Base-by-base conservation (phyloP, 1,284 basidiomycete genomes). In the Flammula alnicola region DNA sequence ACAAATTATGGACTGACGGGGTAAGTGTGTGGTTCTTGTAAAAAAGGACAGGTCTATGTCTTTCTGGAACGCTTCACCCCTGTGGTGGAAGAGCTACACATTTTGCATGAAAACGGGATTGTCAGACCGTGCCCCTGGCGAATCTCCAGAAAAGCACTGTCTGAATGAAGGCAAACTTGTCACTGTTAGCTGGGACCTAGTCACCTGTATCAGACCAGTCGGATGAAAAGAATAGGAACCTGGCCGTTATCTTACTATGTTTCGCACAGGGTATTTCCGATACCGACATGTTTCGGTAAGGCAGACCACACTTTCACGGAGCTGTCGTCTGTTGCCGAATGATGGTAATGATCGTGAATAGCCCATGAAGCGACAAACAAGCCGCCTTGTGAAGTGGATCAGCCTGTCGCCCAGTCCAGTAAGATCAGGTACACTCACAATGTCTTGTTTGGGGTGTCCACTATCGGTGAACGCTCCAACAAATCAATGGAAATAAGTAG, bases 261-360 rank as follows among this genome's bases (percentile, higher is more conserved):
- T 27, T 39, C 37, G 23, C 37, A 39, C 37, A 39, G 20, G 37
- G 19, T 39, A 39, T 39, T 27, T 39, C 25, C 27, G 23, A 39
- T 14, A 39, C 11, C 23, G 10, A 4, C n/a, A 39, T 12, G 23
- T 39, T 22, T 27, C 37, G 27, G 23, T 39, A 39, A 26, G 37
- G 37, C 23, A 25, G 16, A 39, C 37, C 25, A 26, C 23, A 39
- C 37, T 39, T 39, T 14, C 37, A 39, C 37, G 37, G 37, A 27
- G 37, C 37, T 39, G 27, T 19, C n/a, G 20, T 39, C 25, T 27
- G 27, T n/a, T 27, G 36, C 14, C 36, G 25, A 23, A 20, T 7
- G 6, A 2, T 20, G 9, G 14, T 36, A 27, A n/a, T 8, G 23
- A 39, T 27, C 11, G 10, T 4, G 25, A 22, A 27, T 22, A 27